phyloP scores from a whole-genome alignment of 371 early-diverging fungal genomes.

The Mucor piriformis region DNA sequence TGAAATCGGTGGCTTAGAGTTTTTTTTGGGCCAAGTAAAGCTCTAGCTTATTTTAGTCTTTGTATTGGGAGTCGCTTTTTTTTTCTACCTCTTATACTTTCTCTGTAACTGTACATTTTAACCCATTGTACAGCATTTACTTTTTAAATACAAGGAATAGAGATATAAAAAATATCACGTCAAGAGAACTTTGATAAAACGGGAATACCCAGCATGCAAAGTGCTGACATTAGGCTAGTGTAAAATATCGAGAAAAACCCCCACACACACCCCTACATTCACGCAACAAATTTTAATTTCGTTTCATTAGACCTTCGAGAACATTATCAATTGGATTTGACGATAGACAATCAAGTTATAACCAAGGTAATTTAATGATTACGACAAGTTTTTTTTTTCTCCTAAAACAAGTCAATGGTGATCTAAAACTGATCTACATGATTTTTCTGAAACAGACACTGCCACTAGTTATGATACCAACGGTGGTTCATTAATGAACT shows the following conservation, averaged over 20 bases:
- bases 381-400: conserved; percentile 5
- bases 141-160: background rate
- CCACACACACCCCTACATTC: background rate
- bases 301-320: conserved; percentile 15
- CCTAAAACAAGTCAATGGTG: background rate
- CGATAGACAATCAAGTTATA: conserved; percentile 6
- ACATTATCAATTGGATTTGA: conserved; percentile 15
- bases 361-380: conserved; percentile 4
- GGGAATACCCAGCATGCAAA: conserved; percentile 31
- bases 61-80: background rate
- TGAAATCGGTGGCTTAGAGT: conserved; percentile 4
- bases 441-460: conserved; percentile 2
- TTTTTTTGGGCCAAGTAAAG: background rate
- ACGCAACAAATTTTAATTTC: background rate
- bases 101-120: conserved; percentile 1
- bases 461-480: conserved; percentile 2
- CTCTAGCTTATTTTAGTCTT: background rate
- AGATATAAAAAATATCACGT: background rate
- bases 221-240: conserved; percentile 29
- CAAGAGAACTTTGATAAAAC: background rate
- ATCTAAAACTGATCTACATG: conserved; percentile 2
- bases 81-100: background rate
- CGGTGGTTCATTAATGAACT: background rate
- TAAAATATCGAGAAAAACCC: background rate
- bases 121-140: background rate